These are phyloP conservation scores for Hymenotorrendiella dingleyae DNA, from an alignment of 2,329 filamentous ascomycete genomes.

Conservation along the genomic window DNA sequence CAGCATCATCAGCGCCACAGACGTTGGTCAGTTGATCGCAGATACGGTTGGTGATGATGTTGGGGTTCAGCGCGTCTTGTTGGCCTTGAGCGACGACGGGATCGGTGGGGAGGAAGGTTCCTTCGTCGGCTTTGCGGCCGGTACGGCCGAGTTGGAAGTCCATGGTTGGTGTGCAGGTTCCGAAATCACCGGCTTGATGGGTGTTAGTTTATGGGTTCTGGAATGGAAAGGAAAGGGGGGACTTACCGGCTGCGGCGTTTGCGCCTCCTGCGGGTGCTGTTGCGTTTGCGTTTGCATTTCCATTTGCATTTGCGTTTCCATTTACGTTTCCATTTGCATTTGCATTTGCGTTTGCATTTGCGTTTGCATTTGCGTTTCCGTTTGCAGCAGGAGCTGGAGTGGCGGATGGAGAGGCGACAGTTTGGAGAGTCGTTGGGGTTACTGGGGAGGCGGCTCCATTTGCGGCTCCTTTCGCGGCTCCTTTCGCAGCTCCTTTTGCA, in stretches of 20 bases:
- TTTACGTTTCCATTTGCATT: too few species aligned
- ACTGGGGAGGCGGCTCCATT: not conserved
- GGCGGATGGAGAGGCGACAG: too few species aligned
- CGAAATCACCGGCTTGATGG: too few species aligned
- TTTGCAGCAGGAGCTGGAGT: too few species aligned
- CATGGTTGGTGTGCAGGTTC: slow-evolving; percentile 42
- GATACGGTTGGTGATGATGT: slow-evolving; percentile 69
- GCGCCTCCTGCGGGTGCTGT: not conserved
- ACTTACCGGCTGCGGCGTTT: not conserved
- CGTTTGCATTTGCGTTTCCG: too few species aligned
- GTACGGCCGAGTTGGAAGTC: slow-evolving; percentile 48
- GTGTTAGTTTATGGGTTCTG: not conserved
- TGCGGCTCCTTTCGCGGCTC: too few species aligned
- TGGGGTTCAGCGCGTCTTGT: slow-evolving; percentile 61
- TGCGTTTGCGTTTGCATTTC: not conserved
- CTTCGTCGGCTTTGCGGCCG: slow-evolving; percentile 49
- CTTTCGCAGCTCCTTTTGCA: too few species aligned
- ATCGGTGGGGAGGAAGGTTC: slow-evolving; percentile 62
- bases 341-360: too few species aligned
- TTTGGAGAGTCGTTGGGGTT: slow-evolving; percentile 8
- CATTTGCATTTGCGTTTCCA: too few species aligned
- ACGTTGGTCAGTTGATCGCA: slow-evolving; percentile 64
- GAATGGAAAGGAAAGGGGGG: not conserved
- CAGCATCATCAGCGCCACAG: slow-evolving; percentile 53
- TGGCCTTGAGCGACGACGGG: slow-evolving; percentile 52